phyloP scores from a whole-genome alignment of 176 grass and related monocot species.

The Panicum miliaceum region DNA sequence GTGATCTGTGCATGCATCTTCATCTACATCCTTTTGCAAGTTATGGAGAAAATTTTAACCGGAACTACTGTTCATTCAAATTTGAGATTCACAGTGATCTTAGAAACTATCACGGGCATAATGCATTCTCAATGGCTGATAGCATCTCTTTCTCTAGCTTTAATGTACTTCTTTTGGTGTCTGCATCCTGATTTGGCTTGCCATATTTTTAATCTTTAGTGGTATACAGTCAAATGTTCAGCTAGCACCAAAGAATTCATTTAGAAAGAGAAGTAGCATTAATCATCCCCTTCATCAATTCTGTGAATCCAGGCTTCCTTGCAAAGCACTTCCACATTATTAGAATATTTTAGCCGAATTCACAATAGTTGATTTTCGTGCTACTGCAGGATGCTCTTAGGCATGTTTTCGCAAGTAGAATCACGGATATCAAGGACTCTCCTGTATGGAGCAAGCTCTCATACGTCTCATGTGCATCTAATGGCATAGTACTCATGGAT shows the following conservation, averaged over 20 bases:
- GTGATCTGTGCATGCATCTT: constrained; percentile 24
- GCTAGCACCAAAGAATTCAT: constrained; percentile 13
- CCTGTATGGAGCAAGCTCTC: constrained; percentile 79
- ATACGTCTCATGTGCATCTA: constrained; percentile 88
- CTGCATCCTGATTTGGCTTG: constrained; percentile 11
- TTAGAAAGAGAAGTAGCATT: constrained; percentile 9
- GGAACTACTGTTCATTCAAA: constrained; percentile 3
- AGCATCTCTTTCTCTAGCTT: neutral
- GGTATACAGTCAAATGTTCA: constrained; percentile 30
- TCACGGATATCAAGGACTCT: constrained; percentile 90
- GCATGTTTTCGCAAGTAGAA: constrained; percentile 92
- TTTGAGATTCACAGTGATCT: constrained; percentile 13
- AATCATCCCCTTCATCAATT: constrained; percentile 13
- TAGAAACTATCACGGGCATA: constrained; percentile 29
- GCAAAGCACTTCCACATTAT: neutral
- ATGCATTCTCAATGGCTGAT: neutral
- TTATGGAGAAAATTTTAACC: neutral
- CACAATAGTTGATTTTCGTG: constrained; percentile 35
- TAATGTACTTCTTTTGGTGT: constrained; percentile 12
- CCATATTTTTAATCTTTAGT: constrained; percentile 20
- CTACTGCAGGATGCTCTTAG: constrained; percentile 86
- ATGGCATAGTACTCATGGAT: constrained; percentile 88
- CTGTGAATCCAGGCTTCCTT: constrained; percentile 12
- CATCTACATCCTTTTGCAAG: constrained; percentile 27
- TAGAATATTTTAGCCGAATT: constrained; percentile 8